phyloP scores from a whole-genome alignment of 2,329 filamentous ascomycete genomes.

The Penicillium sp. region DNA sequence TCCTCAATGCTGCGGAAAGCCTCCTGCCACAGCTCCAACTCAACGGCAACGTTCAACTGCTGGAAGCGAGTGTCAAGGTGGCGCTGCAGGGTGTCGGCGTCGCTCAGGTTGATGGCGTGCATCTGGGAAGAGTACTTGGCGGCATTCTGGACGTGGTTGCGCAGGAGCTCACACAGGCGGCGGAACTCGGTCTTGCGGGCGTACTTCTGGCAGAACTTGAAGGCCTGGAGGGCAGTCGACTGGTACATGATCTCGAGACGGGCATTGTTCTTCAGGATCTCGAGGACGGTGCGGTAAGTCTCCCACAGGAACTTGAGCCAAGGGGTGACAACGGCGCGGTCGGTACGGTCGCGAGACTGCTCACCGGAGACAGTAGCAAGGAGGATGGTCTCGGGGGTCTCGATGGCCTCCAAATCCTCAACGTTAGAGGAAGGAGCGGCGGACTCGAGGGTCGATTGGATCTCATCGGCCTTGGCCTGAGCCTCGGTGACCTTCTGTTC shows the following conservation, averaged over 20 bases:
- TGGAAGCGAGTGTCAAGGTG: slow-evolving; percentile 98
- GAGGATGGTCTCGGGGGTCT: slow-evolving; percentile 97
- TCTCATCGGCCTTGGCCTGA: slow-evolving; percentile 92
- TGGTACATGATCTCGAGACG: slow-evolving; percentile 97
- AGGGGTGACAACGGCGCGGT: slow-evolving; percentile 95
- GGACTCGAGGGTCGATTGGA: slow-evolving; percentile 82
- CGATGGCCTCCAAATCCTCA: slow-evolving; percentile 93
- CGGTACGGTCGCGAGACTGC: slow-evolving; percentile 94
- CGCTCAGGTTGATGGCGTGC: slow-evolving; percentile 98
- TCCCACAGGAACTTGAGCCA: slow-evolving; percentile 99
- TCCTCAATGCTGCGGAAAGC: slow-evolving; percentile 99
- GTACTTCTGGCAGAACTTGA: slow-evolving; percentile 98
- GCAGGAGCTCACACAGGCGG: slow-evolving; percentile 93
- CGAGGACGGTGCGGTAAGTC: slow-evolving; percentile 95
- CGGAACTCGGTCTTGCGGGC: slow-evolving; percentile 99
- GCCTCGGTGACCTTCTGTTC: slow-evolving; percentile 95
- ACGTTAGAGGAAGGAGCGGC: slow-evolving; percentile 69
- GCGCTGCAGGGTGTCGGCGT: slow-evolving; percentile 93
- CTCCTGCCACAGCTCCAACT: slow-evolving; percentile 98
- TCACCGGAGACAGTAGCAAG: slow-evolving; percentile 97
- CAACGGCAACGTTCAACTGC: slow-evolving; percentile 95
- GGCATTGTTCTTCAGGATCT: slow-evolving; percentile 98
- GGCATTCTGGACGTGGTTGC: slow-evolving; percentile 97
- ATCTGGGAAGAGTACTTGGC: slow-evolving; percentile 99
- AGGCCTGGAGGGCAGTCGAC: slow-evolving; percentile 94